Percentiles rank a stretch among this genome's conserved stretches.
phyloP scores from a whole-genome alignment of 306 rosid genomes.

The Cucurbita maxima region DNA sequence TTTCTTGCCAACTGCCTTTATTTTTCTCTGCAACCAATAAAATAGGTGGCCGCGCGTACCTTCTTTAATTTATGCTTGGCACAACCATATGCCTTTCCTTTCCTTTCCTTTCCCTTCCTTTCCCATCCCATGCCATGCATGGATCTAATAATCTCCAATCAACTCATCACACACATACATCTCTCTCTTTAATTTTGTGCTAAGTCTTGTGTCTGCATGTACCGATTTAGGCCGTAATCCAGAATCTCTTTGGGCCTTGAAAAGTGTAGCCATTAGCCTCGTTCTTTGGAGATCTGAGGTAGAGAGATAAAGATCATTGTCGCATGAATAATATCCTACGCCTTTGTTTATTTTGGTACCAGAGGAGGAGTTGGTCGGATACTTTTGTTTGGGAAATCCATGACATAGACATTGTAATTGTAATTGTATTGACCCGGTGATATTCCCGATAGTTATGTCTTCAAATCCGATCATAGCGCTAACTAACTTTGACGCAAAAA shows the following conservation, averaged over 20 bases:
- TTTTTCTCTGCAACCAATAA: constrained; percentile 89
- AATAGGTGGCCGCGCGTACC: constrained; percentile 28
- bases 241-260: neutral
- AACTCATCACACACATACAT: too few species aligned
- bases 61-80: neutral
- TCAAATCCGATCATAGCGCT: neutral
- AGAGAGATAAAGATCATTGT: neutral
- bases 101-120: too few species aligned
- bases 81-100: neutral
- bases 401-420: neutral
- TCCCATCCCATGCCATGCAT: neutral
- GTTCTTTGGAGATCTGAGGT: neutral
- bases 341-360: too few species aligned
- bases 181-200: too few species aligned
- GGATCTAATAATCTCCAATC: constrained; percentile 11
- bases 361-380: too few species aligned
- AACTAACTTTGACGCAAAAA: neutral
- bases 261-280: neutral
- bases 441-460: neutral
- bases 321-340: neutral
- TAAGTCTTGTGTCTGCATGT: too few species aligned
- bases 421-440: neutral
- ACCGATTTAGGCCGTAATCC: too few species aligned
- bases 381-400: constrained; percentile 1
- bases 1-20: constrained; percentile 62